Percentiles rank a stretch among this genome's conserved stretches.
phyloP scores from a whole-genome alignment of 2,329 filamentous ascomycete species.

The Fusarium virguliforme region DNA sequence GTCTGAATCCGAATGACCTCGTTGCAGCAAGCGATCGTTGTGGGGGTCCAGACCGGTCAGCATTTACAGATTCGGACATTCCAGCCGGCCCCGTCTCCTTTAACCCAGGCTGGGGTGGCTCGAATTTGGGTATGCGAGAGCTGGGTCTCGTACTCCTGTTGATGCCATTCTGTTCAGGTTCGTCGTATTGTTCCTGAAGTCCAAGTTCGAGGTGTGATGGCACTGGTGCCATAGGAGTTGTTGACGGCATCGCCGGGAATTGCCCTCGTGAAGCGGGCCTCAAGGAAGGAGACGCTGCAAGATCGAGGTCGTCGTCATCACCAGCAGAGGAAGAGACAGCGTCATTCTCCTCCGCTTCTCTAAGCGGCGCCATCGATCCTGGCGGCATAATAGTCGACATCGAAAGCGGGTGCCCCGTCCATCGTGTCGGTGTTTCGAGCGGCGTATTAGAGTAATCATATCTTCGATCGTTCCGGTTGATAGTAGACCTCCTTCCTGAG shows the following conservation, averaged over 20 bases:
- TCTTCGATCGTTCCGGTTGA: conserved; percentile 43
- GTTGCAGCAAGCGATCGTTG: conserved; percentile 24
- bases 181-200: conserved; percentile 47
- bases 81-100: conserved; percentile 9
- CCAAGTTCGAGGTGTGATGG: conserved; percentile 62
- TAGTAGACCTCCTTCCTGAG: conserved; percentile 47
- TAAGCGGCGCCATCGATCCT: conserved; percentile 53
- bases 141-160: conserved; percentile 9
- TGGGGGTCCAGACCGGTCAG: conserved; percentile 6
- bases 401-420: conserved; percentile 61
- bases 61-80: conserved; percentile 13
- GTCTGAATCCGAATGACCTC: conserved; percentile 33
- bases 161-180: conserved; percentile 13
- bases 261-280: conserved; percentile 42
- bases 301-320: conserved; percentile 48
- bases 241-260: conserved; percentile 55
- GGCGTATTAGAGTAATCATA: conserved; percentile 44
- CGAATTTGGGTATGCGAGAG: conserved; percentile 25
- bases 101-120: conserved; percentile 15
- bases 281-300: conserved; percentile 44
- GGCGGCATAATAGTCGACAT: conserved; percentile 53
- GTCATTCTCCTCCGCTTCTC: conserved; percentile 53
- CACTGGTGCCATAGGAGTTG: conserved; percentile 61
- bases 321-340: conserved; percentile 43
- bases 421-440: conserved; percentile 64